Evolutionary conservation across 805 yeast species (phyloP), one percentile per base, ranked within the genome.

Genomic region (Myxozyma udenii): DNA sequence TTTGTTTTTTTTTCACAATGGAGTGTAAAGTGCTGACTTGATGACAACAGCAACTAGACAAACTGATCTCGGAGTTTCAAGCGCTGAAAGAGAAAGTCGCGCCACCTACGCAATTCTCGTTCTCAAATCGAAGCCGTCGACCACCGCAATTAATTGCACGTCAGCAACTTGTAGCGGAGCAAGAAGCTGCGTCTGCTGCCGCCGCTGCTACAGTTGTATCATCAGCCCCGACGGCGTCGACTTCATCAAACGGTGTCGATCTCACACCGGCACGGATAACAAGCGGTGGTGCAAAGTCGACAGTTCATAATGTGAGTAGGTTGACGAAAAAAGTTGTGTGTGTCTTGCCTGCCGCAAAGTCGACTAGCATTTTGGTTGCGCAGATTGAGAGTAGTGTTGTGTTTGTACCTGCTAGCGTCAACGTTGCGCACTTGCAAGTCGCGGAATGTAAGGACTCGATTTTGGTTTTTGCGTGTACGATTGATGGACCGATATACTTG

Each of bases 401-500:
- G 14, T 44, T 19, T 24, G 43, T 55, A 6, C 47, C 46, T 6
- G 11, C 44, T 2, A 12, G n/a, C 7, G 32, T 30, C 41, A 7
- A n/a, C n/a, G n/a, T 46, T n/a, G 28, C 22, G 21, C 50, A 25
- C 19, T 48, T 51, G 7, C 57, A 48, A 25, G 44, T 57, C 32
- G 24, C 16, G 23, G 50, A 44, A 22, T 38, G 44, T 24, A 4
- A 40, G 2, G 24, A 41, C 25, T 44, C 51, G 1, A 33, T 52
- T 14, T 22, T 57, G 14, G 26, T 55, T 9, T 26, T 55, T 14
- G 42, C 33, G 5, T 21, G 43, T 14, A 33, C n/a, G 11, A 26
- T 57, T 22, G 33, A 30, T 12, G 61, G 61, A 2, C 57, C 61
- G 5, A 37, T 55, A 5, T 48, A 51, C 22, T 26, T 57, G 5